phyloP scores from a whole-genome alignment of 1,139 yeast genomes.

The Taphrina deformans region DNA sequence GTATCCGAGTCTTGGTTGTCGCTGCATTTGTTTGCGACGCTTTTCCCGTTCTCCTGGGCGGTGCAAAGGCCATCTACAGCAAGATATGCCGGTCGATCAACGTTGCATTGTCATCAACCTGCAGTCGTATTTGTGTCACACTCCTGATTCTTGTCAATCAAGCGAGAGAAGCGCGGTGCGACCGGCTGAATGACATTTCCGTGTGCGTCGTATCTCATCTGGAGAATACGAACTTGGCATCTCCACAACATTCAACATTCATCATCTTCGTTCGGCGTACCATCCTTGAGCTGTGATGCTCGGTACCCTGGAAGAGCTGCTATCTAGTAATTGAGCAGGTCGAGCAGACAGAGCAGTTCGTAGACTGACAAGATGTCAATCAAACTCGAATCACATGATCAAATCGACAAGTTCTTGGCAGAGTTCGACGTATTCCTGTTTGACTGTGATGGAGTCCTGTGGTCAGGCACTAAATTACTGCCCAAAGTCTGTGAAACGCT shows the following conservation, averaged over 20 bases:
- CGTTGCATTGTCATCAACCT: not conserved
- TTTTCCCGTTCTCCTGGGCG: slow-evolving; percentile 1
- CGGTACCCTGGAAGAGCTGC: no score
- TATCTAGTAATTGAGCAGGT: not conserved
- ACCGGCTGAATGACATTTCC: not conserved
- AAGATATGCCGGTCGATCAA: not conserved
- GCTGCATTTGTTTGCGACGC: not conserved
- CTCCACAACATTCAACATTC: no score
- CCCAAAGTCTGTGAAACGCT: slow-evolving; percentile 74
- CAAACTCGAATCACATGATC: slow-evolving; percentile 20
- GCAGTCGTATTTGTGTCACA: not conserved
- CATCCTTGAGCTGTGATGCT: no score
- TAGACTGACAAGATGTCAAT: not conserved
- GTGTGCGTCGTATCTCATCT: slow-evolving; percentile 4
- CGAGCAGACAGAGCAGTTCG: not conserved
- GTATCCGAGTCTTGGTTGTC: slow-evolving; percentile 1
- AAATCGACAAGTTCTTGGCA: slow-evolving; percentile 50
- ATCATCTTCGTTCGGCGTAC: no score
- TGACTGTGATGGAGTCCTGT: slow-evolving; percentile 89
- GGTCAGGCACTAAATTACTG: slow-evolving; percentile 75
- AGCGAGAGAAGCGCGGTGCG: not conserved
- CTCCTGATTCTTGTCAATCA: not conserved
- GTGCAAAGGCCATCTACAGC: slow-evolving; percentile 20
- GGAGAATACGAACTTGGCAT: not conserved
- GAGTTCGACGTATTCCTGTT: slow-evolving; percentile 78